These are phyloP conservation scores for Erythrophleum fordii DNA, from an alignment of 306 rosid species.

Conservation along the genomic window DNA sequence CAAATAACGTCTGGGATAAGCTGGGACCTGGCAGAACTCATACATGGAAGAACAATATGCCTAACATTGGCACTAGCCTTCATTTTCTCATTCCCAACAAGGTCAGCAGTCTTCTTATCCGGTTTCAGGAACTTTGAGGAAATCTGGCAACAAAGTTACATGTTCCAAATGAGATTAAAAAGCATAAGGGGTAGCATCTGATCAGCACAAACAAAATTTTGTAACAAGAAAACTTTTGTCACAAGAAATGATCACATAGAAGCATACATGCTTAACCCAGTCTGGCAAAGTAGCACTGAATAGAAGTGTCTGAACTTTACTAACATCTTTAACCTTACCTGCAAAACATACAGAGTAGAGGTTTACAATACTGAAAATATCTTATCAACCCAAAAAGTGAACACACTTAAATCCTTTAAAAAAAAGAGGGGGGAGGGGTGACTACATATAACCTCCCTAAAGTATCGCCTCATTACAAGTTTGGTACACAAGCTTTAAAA, in stretches of 20 bases:
- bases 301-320: constrained; percentile 91
- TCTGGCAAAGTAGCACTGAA: constrained; percentile 91
- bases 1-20: constrained; percentile 89
- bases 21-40: constrained; percentile 71
- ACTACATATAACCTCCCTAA: too few species aligned
- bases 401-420: background rate
- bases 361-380: background rate
- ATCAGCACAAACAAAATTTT: constrained; percentile 16
- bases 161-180: background rate
- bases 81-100: constrained; percentile 91
- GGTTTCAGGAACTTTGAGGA: constrained; percentile 72
- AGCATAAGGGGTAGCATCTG: background rate
- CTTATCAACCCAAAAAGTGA: background rate
- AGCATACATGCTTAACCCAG: constrained; percentile 79
- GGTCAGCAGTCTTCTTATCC: constrained; percentile 82
- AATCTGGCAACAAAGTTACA: constrained; percentile 54
- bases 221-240: background rate
- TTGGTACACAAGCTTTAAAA: too few species aligned
- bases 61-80: constrained; percentile 84
- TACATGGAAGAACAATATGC: constrained; percentile 88
- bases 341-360: constrained; percentile 30
- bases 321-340: constrained; percentile 79
- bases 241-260: background rate
- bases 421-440: background rate
- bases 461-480: too few species aligned